phyloP scores from a whole-genome alignment of 305 asterid species.

The Rubia balearica region DNA sequence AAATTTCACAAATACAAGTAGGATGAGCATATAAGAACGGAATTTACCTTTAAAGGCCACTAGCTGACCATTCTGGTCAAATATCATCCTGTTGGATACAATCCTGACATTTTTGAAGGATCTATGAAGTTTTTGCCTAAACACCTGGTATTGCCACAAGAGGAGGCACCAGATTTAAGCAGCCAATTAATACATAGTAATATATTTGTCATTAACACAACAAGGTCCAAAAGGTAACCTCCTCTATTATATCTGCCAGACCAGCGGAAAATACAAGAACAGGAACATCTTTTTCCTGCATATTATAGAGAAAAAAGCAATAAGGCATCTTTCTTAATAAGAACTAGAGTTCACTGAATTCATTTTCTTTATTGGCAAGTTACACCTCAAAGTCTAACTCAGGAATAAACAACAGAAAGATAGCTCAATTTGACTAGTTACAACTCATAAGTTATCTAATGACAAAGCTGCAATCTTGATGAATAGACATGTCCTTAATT shows the following conservation, averaged over 20 bases:
- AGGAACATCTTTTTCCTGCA: constrained; percentile 70
- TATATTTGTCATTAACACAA: constrained; percentile 7
- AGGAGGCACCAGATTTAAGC: constrained; percentile 25
- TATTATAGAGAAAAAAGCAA: constrained; percentile 5
- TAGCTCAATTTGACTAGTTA: constrained; percentile 1
- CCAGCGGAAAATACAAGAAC: constrained; percentile 94
- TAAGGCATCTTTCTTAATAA: neutral
- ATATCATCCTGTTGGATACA: constrained; percentile 85
- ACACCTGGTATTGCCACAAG: constrained; percentile 44
- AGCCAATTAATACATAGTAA: constrained; percentile 10
- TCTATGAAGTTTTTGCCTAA: constrained; percentile 76
- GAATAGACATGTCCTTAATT: neutral
- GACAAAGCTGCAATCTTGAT: neutral
- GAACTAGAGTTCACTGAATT: neutral
- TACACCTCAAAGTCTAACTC: neutral
- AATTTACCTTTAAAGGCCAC: constrained; percentile 58
- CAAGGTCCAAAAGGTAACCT: constrained; percentile 41
- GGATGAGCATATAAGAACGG: constrained; percentile 5
- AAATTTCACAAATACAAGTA: neutral
- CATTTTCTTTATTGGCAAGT: neutral
- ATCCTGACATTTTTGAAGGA: constrained; percentile 71
- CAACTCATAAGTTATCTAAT: neutral
- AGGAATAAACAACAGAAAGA: neutral
- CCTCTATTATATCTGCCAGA: constrained; percentile 91
- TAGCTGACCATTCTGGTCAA: constrained; percentile 64